Evolutionary conservation across 331 rosid species (phyloP).

Genomic region (Pyrus hybrid): DNA sequence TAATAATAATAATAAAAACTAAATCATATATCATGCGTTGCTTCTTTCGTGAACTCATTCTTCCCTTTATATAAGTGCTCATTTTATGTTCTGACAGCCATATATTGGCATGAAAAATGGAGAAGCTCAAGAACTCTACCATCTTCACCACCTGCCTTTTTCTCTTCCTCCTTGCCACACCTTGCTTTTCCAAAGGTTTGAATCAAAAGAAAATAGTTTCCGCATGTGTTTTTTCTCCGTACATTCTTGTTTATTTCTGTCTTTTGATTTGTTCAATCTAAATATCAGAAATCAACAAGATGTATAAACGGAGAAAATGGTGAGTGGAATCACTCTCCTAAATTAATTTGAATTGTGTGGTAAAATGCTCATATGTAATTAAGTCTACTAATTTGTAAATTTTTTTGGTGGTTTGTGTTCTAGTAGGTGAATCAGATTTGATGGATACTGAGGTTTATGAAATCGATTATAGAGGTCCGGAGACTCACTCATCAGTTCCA

Average conservation of each 20-base stretch:
- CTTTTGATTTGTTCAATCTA: background rate
- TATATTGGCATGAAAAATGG: conserved; percentile 25
- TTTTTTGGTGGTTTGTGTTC: background rate
- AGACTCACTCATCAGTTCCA: conserved; percentile 71
- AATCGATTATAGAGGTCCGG: conserved; percentile 94
- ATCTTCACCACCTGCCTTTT: conserved; percentile 24
- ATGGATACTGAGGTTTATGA: conserved; percentile 49
- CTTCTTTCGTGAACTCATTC: conserved; percentile 21
- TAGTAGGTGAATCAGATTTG: conserved; percentile 27
- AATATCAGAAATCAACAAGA: too few relatives aligned
- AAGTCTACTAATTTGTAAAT: background rate
- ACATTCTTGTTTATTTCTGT: background rate
- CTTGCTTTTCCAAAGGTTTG: conserved; percentile 32
- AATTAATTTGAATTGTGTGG: background rate
- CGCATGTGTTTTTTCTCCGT: too few relatives aligned
- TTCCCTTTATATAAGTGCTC: background rate
- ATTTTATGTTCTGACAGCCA: background rate
- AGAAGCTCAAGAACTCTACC: conserved; percentile 47
- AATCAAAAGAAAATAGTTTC: too few relatives aligned
- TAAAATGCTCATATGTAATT: background rate
- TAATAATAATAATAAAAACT: background rate
- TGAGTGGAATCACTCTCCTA: too few relatives aligned
- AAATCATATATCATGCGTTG: conserved; percentile 7
- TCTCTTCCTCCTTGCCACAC: conserved; percentile 37
- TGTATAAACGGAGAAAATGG: too few relatives aligned